Base-by-base conservation (phyloP, 345 rosid species). In the Citrus australasica region DNA sequence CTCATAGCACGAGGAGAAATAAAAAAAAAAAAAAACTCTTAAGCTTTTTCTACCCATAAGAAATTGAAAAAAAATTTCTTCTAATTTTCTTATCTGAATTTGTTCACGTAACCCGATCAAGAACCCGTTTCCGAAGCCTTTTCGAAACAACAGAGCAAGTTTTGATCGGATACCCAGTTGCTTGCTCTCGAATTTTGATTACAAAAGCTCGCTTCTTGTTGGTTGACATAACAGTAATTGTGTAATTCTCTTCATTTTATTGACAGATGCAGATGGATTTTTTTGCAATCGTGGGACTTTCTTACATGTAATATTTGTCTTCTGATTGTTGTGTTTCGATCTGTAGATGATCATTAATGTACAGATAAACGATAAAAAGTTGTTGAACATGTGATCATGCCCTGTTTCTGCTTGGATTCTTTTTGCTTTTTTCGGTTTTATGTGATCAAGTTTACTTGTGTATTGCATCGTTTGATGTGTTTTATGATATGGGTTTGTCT, bases 211-310 rank as follows among this genome's bases (percentile, higher is more conserved):
- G 67, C 76, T 48, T 48, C 9, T 75, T 80, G 75, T 77, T 66
- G 83, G 82, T 75, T 78, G 27, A 56, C 63, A 48, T 78, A 82
- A 71, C 66, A 59, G 68, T 78, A 78, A 68, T 66, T 76, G 70
- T 77, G 78, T 65, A 75, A 61, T 74, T 79, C 75, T 76, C 73
- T 72, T 79, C 80, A 70, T 51, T 86, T 83, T 83, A 74, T 82
- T 76, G 80, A 74, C 79, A 51, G 84, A 82, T 89, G 89, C 86
- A 77, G 86, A 86, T 86, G 87, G 88, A 84, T 73, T 81, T 87
- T 79, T 79, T 80, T 75, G 74, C 86, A 84, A 88, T 82, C 84
- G 11, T 19, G 80, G 82, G 74, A 79, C 71, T 81, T 48, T 65
- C 32, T 74, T 13, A 83, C 84, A 82, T 81, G 88, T 88, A 85